Base-by-base conservation (phyloP, 1,284 basidiomycete species). In the Cutaneotrichosporon sp. region DNA sequence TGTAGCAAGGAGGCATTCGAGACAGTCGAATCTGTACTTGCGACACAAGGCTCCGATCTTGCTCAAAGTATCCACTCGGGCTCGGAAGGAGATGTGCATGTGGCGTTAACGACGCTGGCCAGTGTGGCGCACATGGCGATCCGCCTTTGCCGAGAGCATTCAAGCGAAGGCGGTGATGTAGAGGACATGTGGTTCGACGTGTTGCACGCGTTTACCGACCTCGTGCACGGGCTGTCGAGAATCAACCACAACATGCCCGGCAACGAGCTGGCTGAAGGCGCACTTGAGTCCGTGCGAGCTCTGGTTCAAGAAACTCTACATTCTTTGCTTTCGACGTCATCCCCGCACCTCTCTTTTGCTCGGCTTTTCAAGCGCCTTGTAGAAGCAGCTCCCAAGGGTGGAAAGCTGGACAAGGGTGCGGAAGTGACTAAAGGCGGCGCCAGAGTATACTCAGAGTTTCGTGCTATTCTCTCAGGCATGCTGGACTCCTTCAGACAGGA, bases 121-220 rank as follows among this genome's bases (percentile, higher is more conserved):
- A 35, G 41, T 7, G 55, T 60, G 10, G 42, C 53, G 5, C 46
- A 52, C 20, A 80, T 81, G 52, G 84, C 84, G 15, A 80, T 85
- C 4, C 69, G 79, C 1, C 79, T 90, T 35, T 92, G 89, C 66
- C 69, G 84, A 35, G 80, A 83, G 56, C 83, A 81, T 54, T 87
- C 87, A 3, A 75, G 73, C 72, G 44, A 40, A 20, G 46, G 46
- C 73, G 73, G 83, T 12, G 80, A 84, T 2, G 76, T 86, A 14
- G 90, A 93, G 67, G 89, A 96, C 62, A 82, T 92, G 62, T 97
- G 93, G 93, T 92, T 90, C 70, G 82, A 83, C 56, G 77, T 96
- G 0, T 79, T 97, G 30, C 84, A 83, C 61, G 84, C 85, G 56
- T 84, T 93, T 64, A 86, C 94, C 50, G 81, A 84, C 51, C 81